These are phyloP conservation scores for Boletus reticuloceps DNA, from an alignment of 768 basidiomycete species.

Conservation along the genomic window DNA sequence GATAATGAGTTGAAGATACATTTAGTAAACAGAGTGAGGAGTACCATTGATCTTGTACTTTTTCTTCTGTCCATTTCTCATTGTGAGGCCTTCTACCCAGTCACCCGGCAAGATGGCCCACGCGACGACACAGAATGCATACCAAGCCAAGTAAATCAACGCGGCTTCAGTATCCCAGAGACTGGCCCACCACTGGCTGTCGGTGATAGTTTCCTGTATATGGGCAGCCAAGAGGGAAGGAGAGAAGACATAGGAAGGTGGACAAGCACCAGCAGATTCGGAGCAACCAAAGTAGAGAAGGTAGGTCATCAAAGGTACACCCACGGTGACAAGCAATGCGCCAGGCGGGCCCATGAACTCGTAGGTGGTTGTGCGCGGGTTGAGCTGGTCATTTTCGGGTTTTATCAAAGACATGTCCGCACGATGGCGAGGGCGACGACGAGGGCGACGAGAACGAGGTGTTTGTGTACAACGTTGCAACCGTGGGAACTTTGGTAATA, in stretches of 20 bases:
- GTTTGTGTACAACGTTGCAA: background rate
- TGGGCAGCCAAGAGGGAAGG: conserved; percentile 32
- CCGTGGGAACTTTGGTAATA: conserved; percentile 6
- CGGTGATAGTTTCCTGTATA: conserved; percentile 46
- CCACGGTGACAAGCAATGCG: conserved; percentile 64
- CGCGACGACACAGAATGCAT: conserved; percentile 76
- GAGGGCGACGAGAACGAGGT: background rate
- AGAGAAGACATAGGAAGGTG: conserved; percentile 45
- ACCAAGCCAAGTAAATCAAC: conserved; percentile 83
- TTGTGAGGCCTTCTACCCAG: conserved; percentile 60
- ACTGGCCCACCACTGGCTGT: conserved; percentile 59
- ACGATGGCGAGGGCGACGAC: background rate
- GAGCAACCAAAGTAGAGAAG: conserved; percentile 77
- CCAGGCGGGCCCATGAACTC: conserved; percentile 86
- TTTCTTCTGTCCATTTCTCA: conserved; percentile 76
- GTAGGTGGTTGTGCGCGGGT: conserved; percentile 69
- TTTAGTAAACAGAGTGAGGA: conserved; percentile 13
- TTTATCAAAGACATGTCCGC: conserved; percentile 20
- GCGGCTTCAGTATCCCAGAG: conserved; percentile 85
- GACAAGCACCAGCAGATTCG: conserved; percentile 67
- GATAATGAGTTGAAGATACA: background rate
- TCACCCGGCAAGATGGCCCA: conserved; percentile 82
- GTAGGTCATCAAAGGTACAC: conserved; percentile 71
- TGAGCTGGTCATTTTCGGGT: conserved; percentile 41
- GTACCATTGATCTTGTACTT: conserved; percentile 94